Base-by-base conservation (phyloP, 2,329 filamentous ascomycete genomes). In the Phialophora chinensis region DNA sequence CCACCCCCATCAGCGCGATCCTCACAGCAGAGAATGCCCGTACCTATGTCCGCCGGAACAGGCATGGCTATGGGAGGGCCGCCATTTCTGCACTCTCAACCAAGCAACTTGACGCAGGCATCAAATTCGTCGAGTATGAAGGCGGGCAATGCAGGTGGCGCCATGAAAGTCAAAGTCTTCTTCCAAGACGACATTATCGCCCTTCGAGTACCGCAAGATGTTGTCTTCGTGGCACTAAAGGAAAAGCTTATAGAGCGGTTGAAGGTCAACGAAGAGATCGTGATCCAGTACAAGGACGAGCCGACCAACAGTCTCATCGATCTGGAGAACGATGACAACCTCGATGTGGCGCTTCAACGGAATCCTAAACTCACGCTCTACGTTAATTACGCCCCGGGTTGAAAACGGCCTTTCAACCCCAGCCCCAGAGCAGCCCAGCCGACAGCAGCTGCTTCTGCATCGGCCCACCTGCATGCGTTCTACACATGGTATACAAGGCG, bases 141-240 rank as follows among this genome's bases (percentile, higher is more conserved):
- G 57, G 63, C 60, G 12, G 59, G 60, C 53, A 69, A 66, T 54
- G 33, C 57, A 11, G 54, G 63, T 6, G 80, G 84, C 7, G 85
- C 87, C 3, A 90, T 97, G 82, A 98, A 97, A 79, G 91, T 98
- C 77, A 98, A 98, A 81, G 90, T 97, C 62, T 95, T 91, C 81
- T 97, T 92, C 81, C 91, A 94, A 71, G 90, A 93, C 67, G 94
- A 97, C 72, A 87, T 96, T 64, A 94, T 97, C 72, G 91, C 95
- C 53, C 93, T 99, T 74, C 89, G 93, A 38, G 92, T 98, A 63
- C 90, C 94, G 0, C 86, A 86, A 1, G 91, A 96, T 62, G 92
- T 96, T 73, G 86, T 86, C 62, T 95, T 90, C 77, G 83, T 86
- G 61, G 90, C 92, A 68, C 84, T 99, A 8, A 90, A 90, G 73